Base-by-base conservation (phyloP, 2,329 filamentous ascomycete genomes). In the Aspergillus pseudoglaucus region DNA sequence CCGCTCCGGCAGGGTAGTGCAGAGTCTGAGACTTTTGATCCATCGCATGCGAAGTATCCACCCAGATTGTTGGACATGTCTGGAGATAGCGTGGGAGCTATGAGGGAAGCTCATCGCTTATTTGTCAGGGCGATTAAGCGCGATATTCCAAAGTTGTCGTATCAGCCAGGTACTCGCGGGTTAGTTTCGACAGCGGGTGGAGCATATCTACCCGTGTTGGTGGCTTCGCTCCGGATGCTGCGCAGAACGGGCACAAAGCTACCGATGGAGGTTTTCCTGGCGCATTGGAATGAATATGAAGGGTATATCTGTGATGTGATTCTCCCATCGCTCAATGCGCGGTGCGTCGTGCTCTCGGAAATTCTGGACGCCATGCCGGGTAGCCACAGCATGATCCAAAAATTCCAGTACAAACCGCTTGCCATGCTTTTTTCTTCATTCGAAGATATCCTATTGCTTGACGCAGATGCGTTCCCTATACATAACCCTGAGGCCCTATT, bases 351-450 rank as follows among this genome's bases (percentile, higher is more conserved):
- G 1, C 59, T 78, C 3, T 68, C 69, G 2, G 64, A 69, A n/a
- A 68, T 74, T 6, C 53, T 76, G 4, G 53, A 63, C 12, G 56
- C 56, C 1, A 57, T 63, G 0, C 57, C 61, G 1, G 54, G 56
- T 4, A 45, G 54, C 10, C 25, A 30, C 4, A 54, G 63, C 25
- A 54, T 64, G 10, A 66, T 76, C 44, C 56, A 62, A 14, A 66
- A 69, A 32, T 77, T 72, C 56, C 75, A 76, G 52, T 68, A 73
- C 56, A 78, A 78, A 53, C 61, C 66, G 1, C 68, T 77, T 30
- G 69, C 74, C 1, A 70, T 77, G 57, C 60, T 77, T 5, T 74
- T 77, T 54, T 75, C 72, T 6, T 72, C 72, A 0, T 78, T 77
- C 47, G 69, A 75, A 49, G 64, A 75, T 20, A 65, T 77, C 8